phyloP scores from a whole-genome alignment of 441 rosid genomes.

The Eutrema salsugineum region DNA sequence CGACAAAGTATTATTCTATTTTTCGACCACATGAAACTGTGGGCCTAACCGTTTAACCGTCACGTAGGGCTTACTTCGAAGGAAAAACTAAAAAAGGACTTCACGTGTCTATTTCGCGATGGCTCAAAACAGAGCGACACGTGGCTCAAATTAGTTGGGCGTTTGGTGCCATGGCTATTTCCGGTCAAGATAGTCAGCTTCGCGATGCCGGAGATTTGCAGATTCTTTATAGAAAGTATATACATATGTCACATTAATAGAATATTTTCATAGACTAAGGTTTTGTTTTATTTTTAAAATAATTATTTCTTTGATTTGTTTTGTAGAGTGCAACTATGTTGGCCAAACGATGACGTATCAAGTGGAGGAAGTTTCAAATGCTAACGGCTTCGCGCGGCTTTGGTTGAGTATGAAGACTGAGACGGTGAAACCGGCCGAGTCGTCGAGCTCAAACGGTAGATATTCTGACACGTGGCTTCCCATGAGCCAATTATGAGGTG shows the following conservation, averaged over 20 bases:
- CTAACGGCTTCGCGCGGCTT: constrained; percentile 49
- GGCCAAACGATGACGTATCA: constrained; percentile 46
- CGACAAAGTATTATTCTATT: neutral
- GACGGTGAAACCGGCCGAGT: constrained; percentile 48
- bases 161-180: constrained; percentile 42
- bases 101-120: constrained; percentile 2
- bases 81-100: neutral
- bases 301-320: neutral
- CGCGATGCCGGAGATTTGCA: constrained; percentile 34
- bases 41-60: constrained; percentile 31
- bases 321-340: constrained; percentile 56
- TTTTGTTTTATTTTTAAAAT: neutral
- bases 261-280: neutral
- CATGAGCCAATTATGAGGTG: constrained; percentile 66
- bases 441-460: constrained; percentile 43
- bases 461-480: constrained; percentile 47
- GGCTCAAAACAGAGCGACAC: neutral
- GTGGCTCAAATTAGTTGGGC: constrained; percentile 6
- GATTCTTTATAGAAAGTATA: constrained; percentile 41
- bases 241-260: neutral
- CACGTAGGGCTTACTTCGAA: neutral
- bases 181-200: constrained; percentile 35
- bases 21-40: neutral
- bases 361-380: constrained; percentile 53
- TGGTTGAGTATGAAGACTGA: constrained; percentile 49